Conservation (phyloP, 345 rosid genomes). For the Turnera subulata region DNA sequence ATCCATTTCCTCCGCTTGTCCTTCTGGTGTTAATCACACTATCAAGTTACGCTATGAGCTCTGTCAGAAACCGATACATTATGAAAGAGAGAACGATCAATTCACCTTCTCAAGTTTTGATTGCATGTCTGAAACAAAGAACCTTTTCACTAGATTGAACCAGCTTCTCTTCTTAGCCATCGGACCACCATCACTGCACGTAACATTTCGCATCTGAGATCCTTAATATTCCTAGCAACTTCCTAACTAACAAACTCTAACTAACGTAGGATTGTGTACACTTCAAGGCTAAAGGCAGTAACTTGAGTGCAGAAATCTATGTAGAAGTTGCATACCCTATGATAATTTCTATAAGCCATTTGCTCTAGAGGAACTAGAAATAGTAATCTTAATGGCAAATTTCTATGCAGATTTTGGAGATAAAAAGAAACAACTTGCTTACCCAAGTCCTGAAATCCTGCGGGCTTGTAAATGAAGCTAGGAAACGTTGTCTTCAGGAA, state of each 20-base stretch:
- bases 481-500: slow-evolving; percentile 15
- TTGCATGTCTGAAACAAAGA: slow-evolving; percentile 52
- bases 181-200: slow-evolving; percentile 33
- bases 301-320: not conserved
- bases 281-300: not conserved
- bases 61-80: not conserved
- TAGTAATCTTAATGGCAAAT: slow-evolving; percentile 12
- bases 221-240: not conserved
- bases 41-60: not conserved
- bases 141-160: slow-evolving; percentile 61
- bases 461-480: slow-evolving; percentile 19
- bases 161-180: slow-evolving; percentile 77
- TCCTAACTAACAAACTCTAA: not conserved
- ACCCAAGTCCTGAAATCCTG: slow-evolving; percentile 34
- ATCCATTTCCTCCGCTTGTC: slow-evolving; percentile 69
- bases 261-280: not conserved
- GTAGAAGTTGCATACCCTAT: too few species aligned
- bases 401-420: not conserved
- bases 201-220: not conserved
- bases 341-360: too few species aligned
- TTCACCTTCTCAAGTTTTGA: slow-evolving; percentile 61
- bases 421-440: slow-evolving; percentile 11
- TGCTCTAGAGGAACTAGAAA: too few species aligned
- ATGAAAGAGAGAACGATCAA: not conserved
- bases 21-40: slow-evolving; percentile 28